Conservation (phyloP, 2,329 filamentous ascomycete genomes). For the Diaporthe aspalathi region DNA sequence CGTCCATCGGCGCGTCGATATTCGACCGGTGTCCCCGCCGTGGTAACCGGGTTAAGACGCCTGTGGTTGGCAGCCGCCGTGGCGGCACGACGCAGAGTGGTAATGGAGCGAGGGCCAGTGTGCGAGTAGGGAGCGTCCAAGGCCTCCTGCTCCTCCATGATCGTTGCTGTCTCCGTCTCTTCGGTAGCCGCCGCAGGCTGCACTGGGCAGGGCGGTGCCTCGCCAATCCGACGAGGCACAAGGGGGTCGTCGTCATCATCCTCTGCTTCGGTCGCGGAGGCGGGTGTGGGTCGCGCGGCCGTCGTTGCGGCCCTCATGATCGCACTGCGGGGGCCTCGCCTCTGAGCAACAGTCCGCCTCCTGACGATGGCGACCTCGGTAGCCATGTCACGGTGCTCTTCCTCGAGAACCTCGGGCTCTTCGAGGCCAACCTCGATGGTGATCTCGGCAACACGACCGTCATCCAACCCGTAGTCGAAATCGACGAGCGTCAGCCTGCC, state of each 20-base stretch:
- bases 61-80: constrained; percentile 81
- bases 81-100: constrained; percentile 77
- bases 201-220: constrained; percentile 43
- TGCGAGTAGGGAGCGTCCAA: constrained; percentile 80
- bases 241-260: constrained; percentile 64
- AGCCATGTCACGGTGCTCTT: constrained; percentile 79
- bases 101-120: constrained; percentile 75
- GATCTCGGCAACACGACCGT: constrained; percentile 69
- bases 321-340: constrained; percentile 60
- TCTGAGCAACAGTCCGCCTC: constrained; percentile 76
- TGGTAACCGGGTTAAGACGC: constrained; percentile 70
- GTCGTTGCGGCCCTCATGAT: constrained; percentile 63
- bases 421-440: constrained; percentile 80
- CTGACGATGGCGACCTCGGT: constrained; percentile 84
- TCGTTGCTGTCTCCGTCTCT: constrained; percentile 58
- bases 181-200: constrained; percentile 46
- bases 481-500: constrained; percentile 79
- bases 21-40: constrained; percentile 62
- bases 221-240: constrained; percentile 61
- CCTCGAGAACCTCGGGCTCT: constrained; percentile 76
- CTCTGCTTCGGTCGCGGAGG: constrained; percentile 43
- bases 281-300: constrained; percentile 49
- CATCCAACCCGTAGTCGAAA: constrained; percentile 71
- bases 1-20: constrained; percentile 77
- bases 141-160: constrained; percentile 68